phyloP scores from a whole-genome alignment of 768 basidiomycete species.

The Boletus barrowsii region DNA sequence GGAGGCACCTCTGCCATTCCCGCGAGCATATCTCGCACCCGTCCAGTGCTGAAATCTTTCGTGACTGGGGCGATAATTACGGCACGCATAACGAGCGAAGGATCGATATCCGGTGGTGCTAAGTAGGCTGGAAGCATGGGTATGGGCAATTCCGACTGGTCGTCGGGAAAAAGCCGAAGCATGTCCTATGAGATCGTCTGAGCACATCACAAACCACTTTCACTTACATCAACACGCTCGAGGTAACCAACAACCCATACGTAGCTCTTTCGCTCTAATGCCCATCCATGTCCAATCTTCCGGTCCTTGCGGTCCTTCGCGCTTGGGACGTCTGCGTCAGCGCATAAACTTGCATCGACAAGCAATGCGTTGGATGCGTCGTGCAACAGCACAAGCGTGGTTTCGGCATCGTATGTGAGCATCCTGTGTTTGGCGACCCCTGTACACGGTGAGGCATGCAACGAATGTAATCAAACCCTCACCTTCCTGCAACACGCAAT shows the following conservation, averaged over 20 bases:
- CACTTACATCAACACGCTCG: slow-evolving; percentile 46
- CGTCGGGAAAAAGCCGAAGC: slow-evolving; percentile 9
- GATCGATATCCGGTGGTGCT: slow-evolving; percentile 39
- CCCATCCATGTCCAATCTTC: slow-evolving; percentile 39
- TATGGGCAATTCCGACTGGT: slow-evolving; percentile 40
- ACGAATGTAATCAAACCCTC: slow-evolving; percentile 23
- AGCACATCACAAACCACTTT: slow-evolving; percentile 1
- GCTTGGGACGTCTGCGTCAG: slow-evolving; percentile 34
- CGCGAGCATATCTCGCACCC: slow-evolving; percentile 23
- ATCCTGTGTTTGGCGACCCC: slow-evolving; percentile 39
- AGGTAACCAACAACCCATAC: slow-evolving; percentile 59
- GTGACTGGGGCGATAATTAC: slow-evolving; percentile 44
- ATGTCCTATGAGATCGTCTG: slow-evolving; percentile 13
- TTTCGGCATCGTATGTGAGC: slow-evolving; percentile 51
- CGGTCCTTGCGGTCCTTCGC: slow-evolving; percentile 8
- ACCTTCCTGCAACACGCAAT: slow-evolving; percentile 61
- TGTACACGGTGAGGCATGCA: slow-evolving; percentile 12
- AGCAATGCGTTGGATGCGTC: slow-evolving; percentile 50
- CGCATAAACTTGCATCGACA: slow-evolving; percentile 54
- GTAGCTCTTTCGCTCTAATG: slow-evolving; percentile 47
- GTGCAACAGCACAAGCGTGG: slow-evolving; percentile 46
- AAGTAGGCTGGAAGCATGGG: slow-evolving; percentile 42
- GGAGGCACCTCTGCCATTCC: slow-evolving; percentile 16
- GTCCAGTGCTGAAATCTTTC: slow-evolving; percentile 41
- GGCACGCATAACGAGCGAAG: slow-evolving; percentile 50